Evolutionary conservation across 768 basidiomycete species (phyloP), one percentile per base, ranked within the genome.

Genomic region (Mycena galopus): DNA sequence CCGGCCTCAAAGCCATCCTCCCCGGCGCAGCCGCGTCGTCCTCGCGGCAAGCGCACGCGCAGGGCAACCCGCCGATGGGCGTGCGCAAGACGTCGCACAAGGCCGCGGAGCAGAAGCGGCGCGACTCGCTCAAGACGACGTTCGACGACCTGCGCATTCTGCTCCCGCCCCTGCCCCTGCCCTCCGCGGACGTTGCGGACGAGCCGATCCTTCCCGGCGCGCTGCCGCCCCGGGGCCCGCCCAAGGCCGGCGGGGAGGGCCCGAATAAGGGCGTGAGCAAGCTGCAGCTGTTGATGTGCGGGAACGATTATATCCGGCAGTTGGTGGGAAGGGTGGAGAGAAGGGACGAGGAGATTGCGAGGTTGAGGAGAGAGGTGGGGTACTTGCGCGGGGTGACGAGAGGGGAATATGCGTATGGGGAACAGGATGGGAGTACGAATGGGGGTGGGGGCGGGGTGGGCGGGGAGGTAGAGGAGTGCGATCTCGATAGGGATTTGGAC

Each of bases 221-320:
- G 0, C 88, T 96, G 19, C 96, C 96, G 0, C 96, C 96, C 1
- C 88, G 96, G 11, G 93, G 97, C 0, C 94, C 96, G 10, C 95
- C 96, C 5, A 91, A 96, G 81, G 90, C 92, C 29, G 89, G 94
- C 62, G 87, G 90, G 3, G 95, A 97, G 70, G 96, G 96, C n/a
- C 96, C 96, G 12, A 98, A 98, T 81, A 93, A 96, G 78, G 92
- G 92, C 19, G 96, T 98, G 58, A 96, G 94, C 86, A 98, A 98
- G 86, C 85, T 98, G 67, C 96, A 97, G 82, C 84, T 98, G 42
- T 82, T 98, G 66, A 91, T 95, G 70, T 97, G 95, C 78, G 94
- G 94, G 39, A 98, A 98, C 80, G 94, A 96, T 79, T 97, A 88
- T 79, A 92, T 98, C 73, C 86, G 92, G 74, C 84, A 89, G 72